Evolutionary conservation across 164 flowering plant genomes (phyloP), one percentile per base, ranked within the genome.

Genomic region (Nymphaea colorata): DNA sequence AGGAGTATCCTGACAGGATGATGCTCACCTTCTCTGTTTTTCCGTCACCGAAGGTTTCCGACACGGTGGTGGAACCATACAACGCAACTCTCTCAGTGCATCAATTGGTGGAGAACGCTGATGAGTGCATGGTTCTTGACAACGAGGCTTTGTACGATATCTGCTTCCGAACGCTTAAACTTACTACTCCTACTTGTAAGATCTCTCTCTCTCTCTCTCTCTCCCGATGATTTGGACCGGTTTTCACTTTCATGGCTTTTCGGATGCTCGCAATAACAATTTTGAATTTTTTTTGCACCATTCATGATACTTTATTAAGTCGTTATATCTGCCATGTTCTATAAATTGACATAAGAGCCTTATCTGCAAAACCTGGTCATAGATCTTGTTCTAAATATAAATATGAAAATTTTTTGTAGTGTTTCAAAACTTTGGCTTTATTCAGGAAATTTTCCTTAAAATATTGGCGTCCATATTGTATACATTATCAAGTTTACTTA

Each of bases 1-100:
- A 84, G 69, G 87, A 84, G 66, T 84, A 84, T 74, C 87, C 87
- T 0, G 87, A 83, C 45, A 43, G 84, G 18, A 83, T 83, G 86
- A 83, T 83, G 86, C 82, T 83, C 53, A 83, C 86, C 25, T 83
- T 82, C 79, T 82, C 86, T 0, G 86, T 82, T 11, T 82, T 82
- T 62, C 84, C 84, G 0, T 83, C 86, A 8, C 86, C 86, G 0
- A 83, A 83, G 71, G 86, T 83, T 42, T 83, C 86, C 11, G 86
- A 81, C 43, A 83, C 86, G 0, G 86, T 83, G 2, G 86, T 81
- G 5, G 84, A 81, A 69, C 86, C 86, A 12, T 83, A 83, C 69
- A 83, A 83, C 15, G 86, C 86, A 0, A 83, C 86, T 25, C 67
- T 83, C 4, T 83, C 84, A 3, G 86, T 83, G 2, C 86, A 83